Evolutionary conservation across 2,329 filamentous ascomycete species (phyloP), one percentile per base, ranked within the genome.

Genomic region (Cladophialophora immunda): DNA sequence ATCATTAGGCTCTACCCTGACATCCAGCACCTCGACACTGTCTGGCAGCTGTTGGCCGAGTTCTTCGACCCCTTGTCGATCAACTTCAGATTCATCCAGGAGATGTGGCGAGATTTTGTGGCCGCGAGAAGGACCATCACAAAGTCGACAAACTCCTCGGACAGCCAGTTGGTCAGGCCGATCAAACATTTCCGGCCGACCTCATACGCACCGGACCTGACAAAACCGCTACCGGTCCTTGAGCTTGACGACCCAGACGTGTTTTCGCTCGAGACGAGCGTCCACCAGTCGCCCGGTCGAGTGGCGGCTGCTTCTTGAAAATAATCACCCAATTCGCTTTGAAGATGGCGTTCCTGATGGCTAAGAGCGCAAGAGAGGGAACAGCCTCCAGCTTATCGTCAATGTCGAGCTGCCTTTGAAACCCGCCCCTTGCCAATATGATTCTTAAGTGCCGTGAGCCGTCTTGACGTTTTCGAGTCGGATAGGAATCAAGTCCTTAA

Each of bases 11-110:
- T 62, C 7, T 68, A 67, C 59, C 56, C 58, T 7, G 47, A 66
- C n/a, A 55, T 70, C 5, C 50, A 59, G 36, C 54, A 57, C 17
- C 58, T 70, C 36, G 64, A 68, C 53, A 59, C 61, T 15, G 55
- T 70, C 4, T 63, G 61, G 41, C 54, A 63, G 27, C 32, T 64
- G 17, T 32, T 70, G 38, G 67, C 61, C 6, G 66, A 66, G 27
- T 68, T 69, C 50, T 59, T 64, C 29, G 69, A 70, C 38, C 67
- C 69, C 13, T 41, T 68, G 7, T n/a, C 53, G 19, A 22, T 68
- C 13, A 59, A 59, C 27, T 66, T 63, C 59, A 60, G 52, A 5
- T 50, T 63, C 19, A 19, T 68, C 22, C 34, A 66, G 47, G 67
- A 68, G 25, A 47, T 60, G 3, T 68, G 67, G 67, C 47, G 66